Conservation (phyloP, 306 rosid species). For the Cucumis sativus region Cucumber_9930_V3 NC_026657.2:10967501-10968000, state of each 20-base stretch:
- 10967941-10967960: not conserved
- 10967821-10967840: slow-evolving; percentile 37
- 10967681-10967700: slow-evolving; percentile 10
- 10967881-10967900: not conserved
- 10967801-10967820: slow-evolving; percentile 38
- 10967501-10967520: slow-evolving; percentile 14
- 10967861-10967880: slow-evolving; percentile 31
- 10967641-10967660: slow-evolving; percentile 39
- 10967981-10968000: not conserved
- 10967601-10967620: slow-evolving; percentile 55
- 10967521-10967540: slow-evolving; percentile 59
- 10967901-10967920: not conserved
- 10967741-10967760: slow-evolving; percentile 26
- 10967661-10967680: slow-evolving; percentile 44
- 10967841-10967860: slow-evolving; percentile 35
- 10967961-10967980: not conserved
- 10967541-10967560: slow-evolving; percentile 46
- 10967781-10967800: slow-evolving; percentile 59
- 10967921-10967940: not conserved
- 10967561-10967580: slow-evolving; percentile 53
- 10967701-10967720: slow-evolving; percentile 1
- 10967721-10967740: not conserved
- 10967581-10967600: slow-evolving; percentile 44
- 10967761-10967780: slow-evolving; percentile 69
- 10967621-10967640: slow-evolving; percentile 55